Base-by-base conservation (phyloP, 495 filamentous ascomycete species). In the Penicillium goetzii region DNA sequence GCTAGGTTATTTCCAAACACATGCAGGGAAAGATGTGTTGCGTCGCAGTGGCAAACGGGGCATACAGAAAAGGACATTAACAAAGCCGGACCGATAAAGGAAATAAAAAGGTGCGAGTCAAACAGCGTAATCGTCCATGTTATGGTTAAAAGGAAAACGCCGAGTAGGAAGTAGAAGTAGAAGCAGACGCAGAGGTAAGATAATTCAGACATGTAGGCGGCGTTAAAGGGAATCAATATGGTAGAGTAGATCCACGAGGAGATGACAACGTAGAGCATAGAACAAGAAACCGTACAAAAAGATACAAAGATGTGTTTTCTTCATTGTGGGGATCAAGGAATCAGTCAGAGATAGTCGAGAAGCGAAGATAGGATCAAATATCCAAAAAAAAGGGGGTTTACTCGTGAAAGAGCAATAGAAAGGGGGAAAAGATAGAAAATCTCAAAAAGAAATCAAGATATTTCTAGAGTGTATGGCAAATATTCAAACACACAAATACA, bases 251-350 rank as follows among this genome's bases (percentile, higher is more conserved):
- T 45, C 28, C 41, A 40, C 9, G 11, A 58, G 26, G 47, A 15
- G 23, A 51, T 15, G 7, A 51, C 43, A 47, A 12, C 19, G 23
- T 25, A 49, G 40, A 49, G 25, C 40, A n/a, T 12, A 15, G 30
- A 41, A 26, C 40, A 28, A 52, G 36, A 28, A 49, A 55, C 34
- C 41, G 63, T 62, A 49, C 47, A 30, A 28, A 30, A n/a, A 51
- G 47, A 51, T 28, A 30, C 47, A 30, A 51, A 51, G 47, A 50
- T 51, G 47, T 47, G 43, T 47, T 51, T 51, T 51, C 26, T 56
- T 63, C 64, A 63, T 66, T 66, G 62, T 40, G 38, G 58, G 62
- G 60, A 59, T 60, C 60, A 62, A 66, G 51, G 23, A 50, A 33
- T 23, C 60, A 49, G 52, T 57, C 56, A 53, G 57, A 60, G 59